These are phyloP conservation scores for Ogataea minuta DNA, from an alignment of 805 yeast species.

Conservation along the genomic window DNA sequence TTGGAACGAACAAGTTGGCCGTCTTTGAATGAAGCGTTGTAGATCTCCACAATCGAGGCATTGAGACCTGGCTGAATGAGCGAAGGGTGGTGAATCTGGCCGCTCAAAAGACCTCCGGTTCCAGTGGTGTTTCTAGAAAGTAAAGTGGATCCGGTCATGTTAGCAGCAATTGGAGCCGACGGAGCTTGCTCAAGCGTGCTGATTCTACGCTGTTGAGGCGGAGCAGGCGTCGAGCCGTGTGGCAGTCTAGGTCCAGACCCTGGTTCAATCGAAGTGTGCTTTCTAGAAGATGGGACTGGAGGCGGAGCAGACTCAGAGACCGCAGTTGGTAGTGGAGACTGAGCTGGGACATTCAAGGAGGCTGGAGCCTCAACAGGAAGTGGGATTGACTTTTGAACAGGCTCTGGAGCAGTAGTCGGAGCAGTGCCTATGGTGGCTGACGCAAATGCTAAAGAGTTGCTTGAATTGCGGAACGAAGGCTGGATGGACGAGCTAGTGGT, in stretches of 20 bases:
- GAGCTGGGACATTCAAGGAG: too few species aligned
- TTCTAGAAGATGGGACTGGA: conserved; percentile 37
- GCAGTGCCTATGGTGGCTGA: conserved; percentile 11
- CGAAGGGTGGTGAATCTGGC: conserved; percentile 49
- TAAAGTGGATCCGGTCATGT: conserved; percentile 40
- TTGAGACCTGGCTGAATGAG: conserved; percentile 63
- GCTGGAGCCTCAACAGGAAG: conserved; percentile 4
- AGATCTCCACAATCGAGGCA: conserved; percentile 82
- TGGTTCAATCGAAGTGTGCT: conserved; percentile 25
- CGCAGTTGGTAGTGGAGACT: conserved; percentile 17
- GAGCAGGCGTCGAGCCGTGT: conserved; percentile 32
- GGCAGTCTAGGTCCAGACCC: conserved; percentile 19
- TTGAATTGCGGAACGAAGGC: conserved; percentile 24
- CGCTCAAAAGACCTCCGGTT: conserved; percentile 33
- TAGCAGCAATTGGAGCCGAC: conserved; percentile 13
- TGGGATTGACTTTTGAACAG: conserved; percentile 11
- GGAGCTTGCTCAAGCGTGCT: conserved; percentile 10
- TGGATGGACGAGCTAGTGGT: conserved; percentile 20
- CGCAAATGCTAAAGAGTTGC: conserved; percentile 9
- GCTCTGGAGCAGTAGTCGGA: conserved; percentile 20
- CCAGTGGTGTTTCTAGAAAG: conserved; percentile 34
- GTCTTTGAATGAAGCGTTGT: conserved; percentile 70
- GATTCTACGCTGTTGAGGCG: conserved; percentile 35
- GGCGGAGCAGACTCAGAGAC: conserved; percentile 25
- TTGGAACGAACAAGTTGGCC: conserved; percentile 61